Base-by-base conservation (phyloP, 306 rosid species). In the Vigna angularis region DNA sequence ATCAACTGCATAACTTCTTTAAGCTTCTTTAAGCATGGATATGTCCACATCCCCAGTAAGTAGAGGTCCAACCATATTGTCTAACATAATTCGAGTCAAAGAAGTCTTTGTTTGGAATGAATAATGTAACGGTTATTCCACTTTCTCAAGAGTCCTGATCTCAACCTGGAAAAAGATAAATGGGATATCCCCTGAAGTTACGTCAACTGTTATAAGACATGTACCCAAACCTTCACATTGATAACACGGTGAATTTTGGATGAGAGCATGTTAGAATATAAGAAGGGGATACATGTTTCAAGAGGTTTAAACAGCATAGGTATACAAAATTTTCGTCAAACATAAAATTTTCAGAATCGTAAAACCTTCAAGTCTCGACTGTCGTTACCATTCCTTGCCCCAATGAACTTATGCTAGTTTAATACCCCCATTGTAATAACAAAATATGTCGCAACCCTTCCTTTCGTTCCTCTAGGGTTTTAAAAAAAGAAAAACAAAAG, bases 21-120 rank as follows among this genome's bases (percentile, higher is more conserved):
- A 24, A 59, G 98, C 98, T 81, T 91, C 91, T 82, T 86, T 82
- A 44, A 95, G 97, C 98, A 91, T 86, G 78, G 90, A 83, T 62
- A 88, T 88, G 34, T 95, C 97, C 49, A 95, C 89, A 62, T 92
- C 90, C 4, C 93, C 97, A 65, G 88, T 82, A 22, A 88, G 84
- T 71, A 88, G 83, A 50, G 97, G 97, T 59, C 86, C 87, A 73
- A 95, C 98, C 98, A 95, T 95, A 80, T 95, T 92, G 80, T 95
- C 98, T 95, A 95, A 86, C 98, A 95, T 92, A 76, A 92, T 89
- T 72, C 93, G 85, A 76, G 91, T 92, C 86, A 95, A 78, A 70
- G 86, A 87, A 44, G 98, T 92, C 83, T 88, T 86, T 64, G 91
- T 85, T 82, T 91, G 87, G 55, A 89, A 82, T 58, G 98, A 91